phyloP scores from a whole-genome alignment of 1,284 basidiomycete genomes.

The Boletus albobrunnescens region DNA sequence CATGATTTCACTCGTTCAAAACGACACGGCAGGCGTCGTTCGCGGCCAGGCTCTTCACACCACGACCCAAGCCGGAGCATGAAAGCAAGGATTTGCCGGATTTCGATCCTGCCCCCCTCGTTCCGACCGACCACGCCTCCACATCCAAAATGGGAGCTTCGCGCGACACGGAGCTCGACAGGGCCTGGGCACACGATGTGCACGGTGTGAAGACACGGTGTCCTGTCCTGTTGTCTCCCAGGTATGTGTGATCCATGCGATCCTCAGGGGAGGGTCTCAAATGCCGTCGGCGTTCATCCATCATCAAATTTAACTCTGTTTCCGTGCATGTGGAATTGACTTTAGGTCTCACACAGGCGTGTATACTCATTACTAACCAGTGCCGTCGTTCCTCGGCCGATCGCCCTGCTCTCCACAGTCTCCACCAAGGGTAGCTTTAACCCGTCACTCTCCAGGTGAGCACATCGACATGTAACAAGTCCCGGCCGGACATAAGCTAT shows the following conservation, averaged over 20 bases:
- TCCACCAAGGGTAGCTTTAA: conserved; percentile 55
- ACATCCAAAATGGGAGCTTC: conserved; percentile 46
- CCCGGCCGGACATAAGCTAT: conserved; percentile 39
- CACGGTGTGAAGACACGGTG: conserved; percentile 47
- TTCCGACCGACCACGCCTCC: conserved; percentile 46
- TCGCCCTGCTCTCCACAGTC: conserved; percentile 69
- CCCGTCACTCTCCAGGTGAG: conserved; percentile 62
- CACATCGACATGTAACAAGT: conserved; percentile 2
- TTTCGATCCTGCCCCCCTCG: conserved; percentile 36
- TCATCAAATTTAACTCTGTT: conserved; percentile 16
- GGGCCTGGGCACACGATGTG: conserved; percentile 34
- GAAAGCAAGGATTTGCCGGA: conserved; percentile 6
- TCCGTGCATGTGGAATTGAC: conserved; percentile 19
- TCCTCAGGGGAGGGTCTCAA: neutral
- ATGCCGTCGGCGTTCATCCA: neutral
- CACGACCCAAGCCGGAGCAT: neutral
- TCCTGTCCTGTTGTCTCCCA: conserved; percentile 32
- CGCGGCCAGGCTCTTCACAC: neutral
- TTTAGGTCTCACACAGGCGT: conserved; percentile 36
- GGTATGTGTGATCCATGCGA: conserved; percentile 25
- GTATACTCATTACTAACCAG: conserved; percentile 61
- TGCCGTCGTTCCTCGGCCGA: conserved; percentile 66
- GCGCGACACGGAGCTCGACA: conserved; percentile 29
- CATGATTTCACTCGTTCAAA: neutral
- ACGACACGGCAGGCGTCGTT: neutral